phyloP scores from a whole-genome alignment of 2,329 filamentous ascomycete genomes.

The Claviceps monticola region DNA sequence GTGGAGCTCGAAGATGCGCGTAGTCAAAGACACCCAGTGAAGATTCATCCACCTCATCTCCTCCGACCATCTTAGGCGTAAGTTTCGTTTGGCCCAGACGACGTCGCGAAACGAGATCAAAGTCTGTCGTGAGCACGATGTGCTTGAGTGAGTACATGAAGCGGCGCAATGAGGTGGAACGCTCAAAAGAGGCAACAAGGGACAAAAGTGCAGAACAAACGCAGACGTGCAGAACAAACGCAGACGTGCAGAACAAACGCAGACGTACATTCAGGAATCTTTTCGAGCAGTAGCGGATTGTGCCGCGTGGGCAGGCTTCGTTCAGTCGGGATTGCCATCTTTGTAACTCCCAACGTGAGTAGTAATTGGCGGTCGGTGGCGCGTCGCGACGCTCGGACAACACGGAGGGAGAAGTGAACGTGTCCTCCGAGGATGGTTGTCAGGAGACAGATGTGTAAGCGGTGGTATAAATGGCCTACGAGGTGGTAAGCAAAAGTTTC shows the following conservation, averaged over 20 bases:
- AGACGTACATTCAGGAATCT: constrained; percentile 46
- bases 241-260: not conserved
- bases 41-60: constrained; percentile 59
- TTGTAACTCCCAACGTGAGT: not conserved
- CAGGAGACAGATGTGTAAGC: not conserved
- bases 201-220: not conserved
- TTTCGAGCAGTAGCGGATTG: constrained; percentile 53
- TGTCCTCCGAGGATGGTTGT: not conserved
- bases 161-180: not conserved
- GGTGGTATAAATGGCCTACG: not conserved
- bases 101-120: constrained; percentile 66
- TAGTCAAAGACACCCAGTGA: constrained; percentile 85
- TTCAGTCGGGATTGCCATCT: constrained; percentile 22
- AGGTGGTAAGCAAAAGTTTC: not conserved
- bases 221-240: constrained; percentile 43
- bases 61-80: constrained; percentile 62
- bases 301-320: constrained; percentile 43
- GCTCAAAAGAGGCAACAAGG: not conserved
- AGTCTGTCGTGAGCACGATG: constrained; percentile 31
- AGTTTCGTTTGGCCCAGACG: constrained; percentile 89
- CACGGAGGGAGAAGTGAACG: not conserved
- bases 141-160: not conserved
- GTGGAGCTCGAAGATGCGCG: constrained; percentile 80
- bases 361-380: not conserved
- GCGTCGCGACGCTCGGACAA: constrained; percentile 1